Evolutionary conservation across 805 yeast genomes (phyloP), one percentile per base, ranked within the genome.

Genomic region (Candida oleophila): DNA sequence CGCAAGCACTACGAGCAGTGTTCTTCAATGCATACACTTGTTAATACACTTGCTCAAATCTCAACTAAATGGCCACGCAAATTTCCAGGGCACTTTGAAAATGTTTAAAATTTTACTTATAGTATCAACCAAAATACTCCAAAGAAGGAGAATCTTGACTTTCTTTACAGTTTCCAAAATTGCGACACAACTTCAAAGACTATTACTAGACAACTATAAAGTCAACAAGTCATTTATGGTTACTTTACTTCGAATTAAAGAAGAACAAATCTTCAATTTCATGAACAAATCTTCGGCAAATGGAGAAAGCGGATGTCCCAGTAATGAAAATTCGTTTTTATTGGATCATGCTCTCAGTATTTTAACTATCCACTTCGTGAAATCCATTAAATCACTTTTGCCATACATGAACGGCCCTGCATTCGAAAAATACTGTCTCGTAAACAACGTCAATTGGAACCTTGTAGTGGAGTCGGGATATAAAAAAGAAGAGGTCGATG

Each of bases 381-480:
- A 49, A n/a, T 64, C 68, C 2, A 61, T 69, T 14, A 43, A 55
- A 7, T 59, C 59, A 18, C 50, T 70, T 5, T 45, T 72, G 1
- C 70, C 74, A 0, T 48, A 52, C 21, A 47, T 68, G 28, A 69
- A 72, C 48, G 76, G 77, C 0, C 64, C 61, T 1, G 51, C 64
- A 8, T 55, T 73, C 22, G 74, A 73, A 47, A 66, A 68, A 49
- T 72, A 70, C 47, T 69, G 74, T 46, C 54, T 54, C 19, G 62
- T 71, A n/a, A 70, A 73, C 48, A 61, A 64, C 36, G 59, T 72
- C 12, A 60, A 64, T 38, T 36, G 69, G 14, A 53, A 57, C 7
- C 20, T 50, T 2, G 38, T 61, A 9, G 34, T 21, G 28, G 16
- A 14, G n/a, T 25, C 12, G 9, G 37, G 14, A 30, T 15, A 11